Conservation (phyloP, 2,329 filamentous ascomycete species). For the Aureobasidium pullulans region DNA sequence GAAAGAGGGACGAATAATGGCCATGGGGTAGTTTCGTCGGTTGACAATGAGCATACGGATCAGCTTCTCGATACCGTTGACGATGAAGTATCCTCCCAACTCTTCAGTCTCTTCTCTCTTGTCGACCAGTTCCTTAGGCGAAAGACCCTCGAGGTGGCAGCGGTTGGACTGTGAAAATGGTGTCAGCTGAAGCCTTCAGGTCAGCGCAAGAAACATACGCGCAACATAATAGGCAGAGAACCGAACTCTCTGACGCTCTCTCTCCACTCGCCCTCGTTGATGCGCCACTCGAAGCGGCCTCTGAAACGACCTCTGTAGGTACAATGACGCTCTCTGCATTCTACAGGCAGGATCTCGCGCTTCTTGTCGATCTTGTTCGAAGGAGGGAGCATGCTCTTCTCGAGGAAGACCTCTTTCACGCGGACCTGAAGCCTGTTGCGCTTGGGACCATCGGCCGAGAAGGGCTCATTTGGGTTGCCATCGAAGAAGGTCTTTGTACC, state of each 20-base stretch:
- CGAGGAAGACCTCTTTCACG: constrained; percentile 73
- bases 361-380: constrained; percentile 78
- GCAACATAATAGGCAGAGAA: constrained; percentile 86
- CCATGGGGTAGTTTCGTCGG: constrained; percentile 89
- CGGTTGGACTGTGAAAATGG: constrained; percentile 59
- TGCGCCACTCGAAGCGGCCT: constrained; percentile 72
- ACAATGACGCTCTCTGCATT: constrained; percentile 88
- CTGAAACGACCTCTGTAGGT: constrained; percentile 84
- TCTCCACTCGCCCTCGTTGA: constrained; percentile 80
- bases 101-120: constrained; percentile 95
- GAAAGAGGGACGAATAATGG: constrained; percentile 86
- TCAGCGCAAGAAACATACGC: constrained; percentile 45
- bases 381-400: constrained; percentile 71
- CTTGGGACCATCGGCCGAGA: background rate
- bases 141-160: constrained; percentile 82
- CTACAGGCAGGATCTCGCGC: constrained; percentile 80
- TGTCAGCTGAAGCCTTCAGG: constrained; percentile 20
- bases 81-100: constrained; percentile 90
- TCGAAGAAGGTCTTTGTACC: constrained; percentile 83
- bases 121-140: constrained; percentile 73
- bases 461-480: constrained; percentile 47
- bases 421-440: constrained; percentile 67
- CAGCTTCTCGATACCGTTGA: constrained; percentile 96
- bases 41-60: constrained; percentile 88
- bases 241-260: constrained; percentile 82